Evolutionary conservation across 2,329 filamentous ascomycete species (phyloP), one percentile per base, ranked within the genome.

Genomic region (Calonectria honghensis): DNA sequence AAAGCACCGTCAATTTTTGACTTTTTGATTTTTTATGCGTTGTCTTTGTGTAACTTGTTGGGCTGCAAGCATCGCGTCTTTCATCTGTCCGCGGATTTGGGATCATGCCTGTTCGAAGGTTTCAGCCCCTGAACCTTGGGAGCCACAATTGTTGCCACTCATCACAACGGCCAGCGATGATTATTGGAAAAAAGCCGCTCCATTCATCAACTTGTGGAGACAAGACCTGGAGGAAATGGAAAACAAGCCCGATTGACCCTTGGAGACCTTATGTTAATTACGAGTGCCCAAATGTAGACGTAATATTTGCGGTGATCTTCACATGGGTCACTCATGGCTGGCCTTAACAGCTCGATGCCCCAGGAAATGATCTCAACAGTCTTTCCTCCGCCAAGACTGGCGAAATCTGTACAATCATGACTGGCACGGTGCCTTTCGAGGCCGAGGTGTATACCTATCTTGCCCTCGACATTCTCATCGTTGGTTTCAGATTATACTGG

Each of bases 121-220:
- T 61, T 61, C 57, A 61, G 57, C 35, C 35, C 57, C 57, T 61
- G 35, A 61, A 61, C 57, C 57, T 61, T 61, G 35, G 57, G 57
- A 61, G 57, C 57, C 57, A 61, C 57, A 61, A 27, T 14, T 14
- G 57, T 3, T 61, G n/a, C 35, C 9, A 61, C 57, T 24, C 35
- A 61, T 27, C 4, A 13, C 20, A 13, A 27, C n/a, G 57, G 57
- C n/a, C 11, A 41, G 32, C 20, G 54, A 61, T 41, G 35, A 61
- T 61, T 61, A 24, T 41, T 61, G 29, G 57, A 5, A 37, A 61
- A 41, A 61, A 27, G 32, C 20, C n/a, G 57, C 35, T 41, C n/a
- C 20, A 13, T 13, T 41, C 35, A 29, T 27, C 7, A 41, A 29
- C 14, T 2, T 2, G 57, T 61, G 57, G 57, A 41, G 57, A 27